Conservation (phyloP, 2,329 filamentous ascomycete species). For the Herpotrichia juniperi region DNA sequence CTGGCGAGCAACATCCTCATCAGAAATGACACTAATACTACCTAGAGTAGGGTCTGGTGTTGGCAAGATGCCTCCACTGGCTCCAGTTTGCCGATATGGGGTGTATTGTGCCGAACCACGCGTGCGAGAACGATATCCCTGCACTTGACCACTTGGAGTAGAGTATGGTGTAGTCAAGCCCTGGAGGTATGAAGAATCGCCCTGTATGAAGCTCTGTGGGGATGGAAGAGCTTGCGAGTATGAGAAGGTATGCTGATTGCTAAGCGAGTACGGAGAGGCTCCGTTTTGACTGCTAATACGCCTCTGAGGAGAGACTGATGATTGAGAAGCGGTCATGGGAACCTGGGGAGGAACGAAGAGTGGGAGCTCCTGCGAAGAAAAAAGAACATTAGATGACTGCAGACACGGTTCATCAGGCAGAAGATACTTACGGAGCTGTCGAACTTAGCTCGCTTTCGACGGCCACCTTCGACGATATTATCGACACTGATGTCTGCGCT, state of each 20-base stretch:
- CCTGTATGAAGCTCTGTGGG: conserved; percentile 72
- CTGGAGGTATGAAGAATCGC: conserved; percentile 43
- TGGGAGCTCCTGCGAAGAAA: conserved; percentile 78
- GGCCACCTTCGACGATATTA: conserved; percentile 96
- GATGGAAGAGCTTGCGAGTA: conserved; percentile 81
- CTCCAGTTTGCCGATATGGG: conserved; percentile 48
- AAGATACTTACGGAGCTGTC: conserved; percentile 87
- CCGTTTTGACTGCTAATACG: conserved; percentile 75
- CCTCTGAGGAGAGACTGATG: conserved; percentile 92
- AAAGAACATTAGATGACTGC: conserved; percentile 28
- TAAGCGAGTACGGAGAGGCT: conserved; percentile 75
- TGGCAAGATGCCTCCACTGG: conserved; percentile 69
- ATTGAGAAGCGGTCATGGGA: conserved; percentile 92
- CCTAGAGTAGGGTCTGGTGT: conserved; percentile 97
- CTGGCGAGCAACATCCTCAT: conserved; percentile 97
- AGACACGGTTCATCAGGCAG: conserved; percentile 14
- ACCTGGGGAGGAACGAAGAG: conserved; percentile 83
- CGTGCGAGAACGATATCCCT: conserved; percentile 42
- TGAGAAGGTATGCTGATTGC: conserved; percentile 78
- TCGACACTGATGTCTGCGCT: conserved; percentile 98
- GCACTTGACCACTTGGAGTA: conserved; percentile 35
- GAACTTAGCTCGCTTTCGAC: conserved; percentile 91
- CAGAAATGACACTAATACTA: conserved; percentile 81
- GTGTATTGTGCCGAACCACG: conserved; percentile 46
- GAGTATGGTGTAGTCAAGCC: conserved; percentile 46